These are phyloP conservation scores for Euphorbia corollata DNA, from an alignment of 441 rosid species.

Conservation along the genomic window DNA sequence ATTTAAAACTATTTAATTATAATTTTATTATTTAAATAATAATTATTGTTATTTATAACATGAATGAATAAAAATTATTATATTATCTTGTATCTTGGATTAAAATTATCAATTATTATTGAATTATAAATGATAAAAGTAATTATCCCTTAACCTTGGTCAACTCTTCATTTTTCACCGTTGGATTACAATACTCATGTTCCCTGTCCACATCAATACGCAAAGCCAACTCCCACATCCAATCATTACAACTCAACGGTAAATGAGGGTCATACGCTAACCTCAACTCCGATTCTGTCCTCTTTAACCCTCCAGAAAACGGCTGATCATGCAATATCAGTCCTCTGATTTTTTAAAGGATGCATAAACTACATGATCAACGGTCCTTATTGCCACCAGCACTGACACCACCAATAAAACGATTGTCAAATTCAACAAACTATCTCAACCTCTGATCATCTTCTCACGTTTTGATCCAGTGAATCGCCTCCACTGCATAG, in stretches of 20 bases:
- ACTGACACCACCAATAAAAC: too few species aligned
- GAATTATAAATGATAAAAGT: too few species aligned
- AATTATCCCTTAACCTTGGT: slow-evolving; percentile 10
- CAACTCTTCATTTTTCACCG: slow-evolving; percentile 7
- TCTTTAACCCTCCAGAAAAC: slow-evolving; percentile 40
- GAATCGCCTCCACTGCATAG: too few species aligned
- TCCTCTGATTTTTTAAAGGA: slow-evolving; percentile 6
- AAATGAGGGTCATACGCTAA: slow-evolving; percentile 21
- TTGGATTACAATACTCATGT: slow-evolving; percentile 45
- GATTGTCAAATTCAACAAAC: too few species aligned
- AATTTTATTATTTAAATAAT: too few species aligned
- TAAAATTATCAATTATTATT: too few species aligned
- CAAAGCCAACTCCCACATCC: slow-evolving; percentile 33
- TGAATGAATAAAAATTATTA: too few species aligned
- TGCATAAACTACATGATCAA: slow-evolving; percentile 19
- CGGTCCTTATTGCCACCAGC: slow-evolving; percentile 9
- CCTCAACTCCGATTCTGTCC: slow-evolving; percentile 35
- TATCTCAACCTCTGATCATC: too few species aligned
- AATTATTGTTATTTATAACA: too few species aligned
- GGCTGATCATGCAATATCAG: slow-evolving; percentile 41
- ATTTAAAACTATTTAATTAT: too few species aligned
- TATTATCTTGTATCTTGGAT: too few species aligned
- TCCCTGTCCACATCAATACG: slow-evolving; percentile 33
- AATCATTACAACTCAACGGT: slow-evolving; percentile 23
- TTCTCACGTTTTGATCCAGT: too few species aligned